These are phyloP conservation scores for Penicillium hesseltinei DNA, from an alignment of 2,329 filamentous ascomycete species.

Conservation along the genomic window DNA sequence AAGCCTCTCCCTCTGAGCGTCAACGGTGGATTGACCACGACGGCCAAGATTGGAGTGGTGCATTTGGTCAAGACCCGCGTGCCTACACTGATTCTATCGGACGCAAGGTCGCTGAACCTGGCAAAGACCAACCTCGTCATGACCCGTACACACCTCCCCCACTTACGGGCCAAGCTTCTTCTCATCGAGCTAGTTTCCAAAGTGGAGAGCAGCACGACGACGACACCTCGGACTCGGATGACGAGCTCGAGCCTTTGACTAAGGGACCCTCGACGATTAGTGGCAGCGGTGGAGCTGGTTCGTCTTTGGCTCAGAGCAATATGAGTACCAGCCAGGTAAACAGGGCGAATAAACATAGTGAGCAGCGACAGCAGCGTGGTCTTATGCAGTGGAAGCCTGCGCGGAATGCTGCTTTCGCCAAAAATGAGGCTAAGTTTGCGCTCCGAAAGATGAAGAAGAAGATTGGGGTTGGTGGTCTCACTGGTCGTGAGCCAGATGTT, in stretches of 20 bases:
- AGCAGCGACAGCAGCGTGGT: conserved; percentile 83
- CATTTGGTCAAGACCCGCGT: conserved; percentile 76
- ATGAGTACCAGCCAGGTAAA: conserved; percentile 26
- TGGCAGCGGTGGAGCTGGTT: conserved; percentile 8
- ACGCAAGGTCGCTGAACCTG: conserved; percentile 57
- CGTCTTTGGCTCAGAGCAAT: conserved; percentile 14
- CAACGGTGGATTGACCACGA: conserved; percentile 74
- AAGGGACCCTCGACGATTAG: conserved; percentile 20
- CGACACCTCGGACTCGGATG: conserved; percentile 7
- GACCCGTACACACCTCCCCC: conserved; percentile 51
- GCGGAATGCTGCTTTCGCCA: conserved; percentile 80
- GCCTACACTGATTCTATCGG: conserved; percentile 55
- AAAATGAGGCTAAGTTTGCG: conserved; percentile 80
- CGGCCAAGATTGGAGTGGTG: conserved; percentile 82
- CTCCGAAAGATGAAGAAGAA: conserved; percentile 73
- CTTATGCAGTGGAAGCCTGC: conserved; percentile 95
- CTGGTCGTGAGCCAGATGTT: conserved; percentile 80
- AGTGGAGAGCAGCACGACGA: conserved; percentile 21
- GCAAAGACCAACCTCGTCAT: conserved; percentile 51
- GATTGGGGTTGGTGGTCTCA: conserved; percentile 63
- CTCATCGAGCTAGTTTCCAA: neutral
- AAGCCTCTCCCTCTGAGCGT: conserved; percentile 64
- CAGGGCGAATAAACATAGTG: conserved; percentile 43
- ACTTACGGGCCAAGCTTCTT: conserved; percentile 26
- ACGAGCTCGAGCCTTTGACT: conserved; percentile 1